Conservation (phyloP, 148 eudicot genomes). For the Chenopodium formosanum region DNA sequence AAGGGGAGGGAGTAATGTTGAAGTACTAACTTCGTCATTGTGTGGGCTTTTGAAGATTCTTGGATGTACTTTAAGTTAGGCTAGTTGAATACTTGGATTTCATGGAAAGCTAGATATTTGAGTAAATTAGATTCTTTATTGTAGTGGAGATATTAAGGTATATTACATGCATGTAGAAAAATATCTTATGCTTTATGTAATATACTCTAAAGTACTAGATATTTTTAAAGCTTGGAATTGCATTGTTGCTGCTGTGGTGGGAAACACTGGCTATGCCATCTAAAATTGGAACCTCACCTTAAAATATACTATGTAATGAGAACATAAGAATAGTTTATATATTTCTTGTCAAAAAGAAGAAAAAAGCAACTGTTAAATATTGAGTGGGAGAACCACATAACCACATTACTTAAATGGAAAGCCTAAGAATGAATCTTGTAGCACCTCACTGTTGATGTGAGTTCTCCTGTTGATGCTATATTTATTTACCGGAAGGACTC, state of each 20-base stretch:
- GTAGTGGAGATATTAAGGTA: too few species aligned
- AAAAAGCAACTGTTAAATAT: neutral
- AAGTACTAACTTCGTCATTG: neutral
- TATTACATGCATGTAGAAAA: too few species aligned
- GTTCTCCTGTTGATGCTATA: neutral
- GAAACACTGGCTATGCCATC: neutral
- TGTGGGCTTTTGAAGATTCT: neutral
- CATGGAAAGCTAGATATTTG: too few species aligned
- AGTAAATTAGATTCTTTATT: too few species aligned
- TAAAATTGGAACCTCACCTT: neutral
- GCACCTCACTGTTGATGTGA: neutral
- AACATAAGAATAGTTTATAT: neutral
- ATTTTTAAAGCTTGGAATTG: neutral
- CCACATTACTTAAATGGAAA: neutral
- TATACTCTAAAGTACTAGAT: too few species aligned
- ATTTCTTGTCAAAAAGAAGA: too few species aligned
- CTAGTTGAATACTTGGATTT: too few species aligned
- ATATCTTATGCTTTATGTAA: too few species aligned
- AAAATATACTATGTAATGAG: neutral
- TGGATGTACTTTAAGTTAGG: neutral
- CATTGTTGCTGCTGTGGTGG: neutral
- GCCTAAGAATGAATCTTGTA: neutral
- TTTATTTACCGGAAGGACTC: neutral
- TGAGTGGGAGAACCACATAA: neutral
- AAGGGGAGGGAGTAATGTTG: neutral